Conservation (phyloP, 805 yeast genomes). For the Ogataea trehaloabstinens region DNA sequence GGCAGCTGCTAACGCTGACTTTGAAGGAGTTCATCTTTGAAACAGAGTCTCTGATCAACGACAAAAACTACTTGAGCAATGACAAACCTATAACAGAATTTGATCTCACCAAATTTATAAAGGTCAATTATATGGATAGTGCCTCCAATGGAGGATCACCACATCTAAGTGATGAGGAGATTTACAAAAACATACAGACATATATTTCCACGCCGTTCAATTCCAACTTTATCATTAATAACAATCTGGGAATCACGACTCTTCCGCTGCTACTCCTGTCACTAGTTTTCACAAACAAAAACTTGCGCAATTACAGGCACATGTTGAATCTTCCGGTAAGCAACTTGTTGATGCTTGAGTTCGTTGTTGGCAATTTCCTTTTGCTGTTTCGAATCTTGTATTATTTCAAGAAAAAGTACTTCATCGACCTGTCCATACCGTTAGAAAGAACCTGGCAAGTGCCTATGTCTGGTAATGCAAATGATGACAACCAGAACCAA, state of each 20-base stretch:
- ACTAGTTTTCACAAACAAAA: constrained; percentile 26
- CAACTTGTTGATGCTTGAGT: constrained; percentile 34
- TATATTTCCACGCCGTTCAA: constrained; percentile 24
- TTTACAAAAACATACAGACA: constrained; percentile 19
- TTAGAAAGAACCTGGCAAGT: constrained; percentile 21
- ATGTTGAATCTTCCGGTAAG: constrained; percentile 33
- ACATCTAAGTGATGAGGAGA: constrained; percentile 17
- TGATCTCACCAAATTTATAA: constrained; percentile 19
- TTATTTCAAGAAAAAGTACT: constrained; percentile 27
- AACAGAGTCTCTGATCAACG: constrained; percentile 23
- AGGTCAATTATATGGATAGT: constrained; percentile 17
- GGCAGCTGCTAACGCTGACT: constrained; percentile 45
- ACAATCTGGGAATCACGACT: constrained; percentile 50
- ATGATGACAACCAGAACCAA: not conserved
- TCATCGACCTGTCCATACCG: constrained; percentile 23
- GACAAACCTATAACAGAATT: constrained; percentile 27
- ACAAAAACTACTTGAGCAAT: constrained; percentile 19
- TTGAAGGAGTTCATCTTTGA: constrained; percentile 42
- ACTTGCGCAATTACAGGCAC: constrained; percentile 28
- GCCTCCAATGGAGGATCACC: constrained; percentile 5
- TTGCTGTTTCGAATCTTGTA: constrained; percentile 42
- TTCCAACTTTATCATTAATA: constrained; percentile 37
- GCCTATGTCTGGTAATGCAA: constrained; percentile 1
- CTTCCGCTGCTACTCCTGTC: constrained; percentile 46
- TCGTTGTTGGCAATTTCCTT: constrained; percentile 47